phyloP scores from a whole-genome alignment of 176 grass and related monocot species.

The Chrysopogon serrulatus region DNA sequence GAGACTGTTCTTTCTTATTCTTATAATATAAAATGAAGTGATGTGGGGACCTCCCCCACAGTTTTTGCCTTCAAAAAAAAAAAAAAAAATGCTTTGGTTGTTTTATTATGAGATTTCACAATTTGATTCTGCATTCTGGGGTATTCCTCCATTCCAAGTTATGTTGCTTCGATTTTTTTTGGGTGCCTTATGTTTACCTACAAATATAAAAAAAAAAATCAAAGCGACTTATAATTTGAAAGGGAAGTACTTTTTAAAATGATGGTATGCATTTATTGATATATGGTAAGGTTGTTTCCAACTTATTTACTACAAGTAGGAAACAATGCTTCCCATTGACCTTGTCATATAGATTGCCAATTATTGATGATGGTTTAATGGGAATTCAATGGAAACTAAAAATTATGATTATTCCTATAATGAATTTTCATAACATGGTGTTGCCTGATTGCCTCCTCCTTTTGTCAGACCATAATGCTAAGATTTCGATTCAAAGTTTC shows the following conservation, averaged over 20 bases:
- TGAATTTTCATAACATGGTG: not conserved
- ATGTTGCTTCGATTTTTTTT: too few species aligned
- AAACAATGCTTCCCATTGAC: not conserved
- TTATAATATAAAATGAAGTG: too few species aligned
- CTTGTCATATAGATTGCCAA: not conserved
- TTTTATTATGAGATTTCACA: not conserved
- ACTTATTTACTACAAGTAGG: not conserved
- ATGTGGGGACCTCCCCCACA: too few species aligned
- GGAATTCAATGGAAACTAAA: not conserved
- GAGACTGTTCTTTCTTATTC: too few species aligned
- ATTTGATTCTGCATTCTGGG: not conserved
- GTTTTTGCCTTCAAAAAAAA: too few species aligned
- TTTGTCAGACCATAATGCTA: not conserved
- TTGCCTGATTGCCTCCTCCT: not conserved
- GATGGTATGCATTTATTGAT: not conserved
- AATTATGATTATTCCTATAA: not conserved
- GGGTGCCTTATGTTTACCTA: too few species aligned
- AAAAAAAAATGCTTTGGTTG: not conserved
- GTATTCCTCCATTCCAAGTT: too few species aligned
- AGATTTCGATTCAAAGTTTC: not conserved
- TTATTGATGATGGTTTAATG: not conserved
- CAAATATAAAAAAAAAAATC: too few species aligned
- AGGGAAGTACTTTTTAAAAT: not conserved
- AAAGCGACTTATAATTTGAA: too few species aligned
- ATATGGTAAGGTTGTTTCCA: not conserved